A percentile compares a stretch with the other conserved stretches of the same genome.
phyloP scores from a whole-genome alignment of 1,139 yeast species.

The Nakaseomyces glabratus region DNA sequence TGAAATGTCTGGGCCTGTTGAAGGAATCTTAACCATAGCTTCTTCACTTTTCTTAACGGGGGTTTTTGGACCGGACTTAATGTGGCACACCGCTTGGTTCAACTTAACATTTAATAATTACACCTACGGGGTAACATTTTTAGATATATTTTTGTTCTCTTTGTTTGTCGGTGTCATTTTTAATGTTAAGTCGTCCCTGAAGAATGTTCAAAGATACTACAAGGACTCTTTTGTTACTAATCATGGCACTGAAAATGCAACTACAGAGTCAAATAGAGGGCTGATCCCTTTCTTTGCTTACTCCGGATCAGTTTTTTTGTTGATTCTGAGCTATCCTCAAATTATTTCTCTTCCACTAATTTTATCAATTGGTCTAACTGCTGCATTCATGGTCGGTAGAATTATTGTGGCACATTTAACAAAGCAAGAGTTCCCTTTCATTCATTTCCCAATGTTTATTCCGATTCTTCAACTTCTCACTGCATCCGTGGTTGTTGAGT shows the following conservation, averaged over 20 bases:
- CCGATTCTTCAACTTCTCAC: constrained; percentile 50
- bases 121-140: constrained; percentile 20
- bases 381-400: constrained; percentile 85
- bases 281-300: constrained; percentile 61
- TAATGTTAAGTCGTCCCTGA: constrained; percentile 63
- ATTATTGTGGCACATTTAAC: constrained; percentile 85
- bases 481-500: constrained; percentile 34
- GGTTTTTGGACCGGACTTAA: constrained; percentile 51
- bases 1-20: constrained; percentile 86
- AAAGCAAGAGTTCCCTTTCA: constrained; percentile 60
- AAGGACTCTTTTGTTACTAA: constrained; percentile 29
- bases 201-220: constrained; percentile 54
- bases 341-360: constrained; percentile 56
- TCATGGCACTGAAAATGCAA: constrained; percentile 21
- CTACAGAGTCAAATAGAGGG: constrained; percentile 46
- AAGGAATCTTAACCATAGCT: constrained; percentile 68
- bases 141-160: constrained; percentile 17
- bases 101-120: constrained; percentile 13
- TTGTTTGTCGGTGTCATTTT: constrained; percentile 45
- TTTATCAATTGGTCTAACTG: constrained; percentile 59
- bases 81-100: constrained; percentile 42
- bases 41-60: constrained; percentile 55
- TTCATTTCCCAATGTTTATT: constrained; percentile 57
- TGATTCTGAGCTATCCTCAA: constrained; percentile 39
- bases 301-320: constrained; percentile 44